Percentiles rank a stretch among this genome's conserved stretches.
Conservation (phyloP, 2,329 filamentous ascomycete genomes). For the Stachybotrys echinatus region DNA sequence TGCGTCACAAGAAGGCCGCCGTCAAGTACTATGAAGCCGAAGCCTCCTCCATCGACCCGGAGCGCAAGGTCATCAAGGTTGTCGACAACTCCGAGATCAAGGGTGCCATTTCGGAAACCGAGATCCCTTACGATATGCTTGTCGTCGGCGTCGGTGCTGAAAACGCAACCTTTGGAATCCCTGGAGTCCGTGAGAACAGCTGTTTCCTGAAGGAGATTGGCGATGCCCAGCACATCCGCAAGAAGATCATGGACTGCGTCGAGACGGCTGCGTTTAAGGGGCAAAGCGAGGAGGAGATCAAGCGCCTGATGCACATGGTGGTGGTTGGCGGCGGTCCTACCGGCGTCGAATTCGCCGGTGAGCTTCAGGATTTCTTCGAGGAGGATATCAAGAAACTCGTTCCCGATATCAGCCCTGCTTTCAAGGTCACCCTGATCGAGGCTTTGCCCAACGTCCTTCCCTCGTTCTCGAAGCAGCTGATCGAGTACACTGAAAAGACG, state of each 20-base stretch:
- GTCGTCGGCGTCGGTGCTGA: conserved; percentile 96
- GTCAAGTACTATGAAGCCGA: conserved; percentile 99
- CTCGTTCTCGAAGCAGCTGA: conserved; percentile 98
- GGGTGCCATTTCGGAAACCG: conserved; percentile 73
- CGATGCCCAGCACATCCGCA: conserved; percentile 93
- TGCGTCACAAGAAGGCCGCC: conserved; percentile 86
- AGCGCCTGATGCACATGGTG: conserved; percentile 97
- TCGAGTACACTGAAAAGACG: conserved; percentile 98
- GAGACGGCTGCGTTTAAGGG: conserved; percentile 99
- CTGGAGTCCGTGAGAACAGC: conserved; percentile 88
- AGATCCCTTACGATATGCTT: conserved; percentile 96
- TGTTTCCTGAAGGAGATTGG: conserved; percentile 98
- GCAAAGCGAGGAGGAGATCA: conserved; percentile 79
- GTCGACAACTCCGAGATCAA: conserved; percentile 91
- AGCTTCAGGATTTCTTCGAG: conserved; percentile 98
- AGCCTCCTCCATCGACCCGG: conserved; percentile 89
- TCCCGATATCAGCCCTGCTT: conserved; percentile 88
- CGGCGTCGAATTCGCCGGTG: conserved; percentile 96
- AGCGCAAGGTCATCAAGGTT: conserved; percentile 83
- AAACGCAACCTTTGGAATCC: conserved; percentile 97
- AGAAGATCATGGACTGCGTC: conserved; percentile 99
- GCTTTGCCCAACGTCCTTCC: conserved; percentile 93
- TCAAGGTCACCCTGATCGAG: conserved; percentile 96
- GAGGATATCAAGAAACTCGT: conserved; percentile 97
- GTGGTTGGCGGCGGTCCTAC: conserved; percentile 91